Percentiles rank a stretch among this genome's conserved stretches.
Evolutionary conservation across 2,329 filamentous ascomycete genomes (phyloP).

Genomic region (Bipolaris bicolor): DNA sequence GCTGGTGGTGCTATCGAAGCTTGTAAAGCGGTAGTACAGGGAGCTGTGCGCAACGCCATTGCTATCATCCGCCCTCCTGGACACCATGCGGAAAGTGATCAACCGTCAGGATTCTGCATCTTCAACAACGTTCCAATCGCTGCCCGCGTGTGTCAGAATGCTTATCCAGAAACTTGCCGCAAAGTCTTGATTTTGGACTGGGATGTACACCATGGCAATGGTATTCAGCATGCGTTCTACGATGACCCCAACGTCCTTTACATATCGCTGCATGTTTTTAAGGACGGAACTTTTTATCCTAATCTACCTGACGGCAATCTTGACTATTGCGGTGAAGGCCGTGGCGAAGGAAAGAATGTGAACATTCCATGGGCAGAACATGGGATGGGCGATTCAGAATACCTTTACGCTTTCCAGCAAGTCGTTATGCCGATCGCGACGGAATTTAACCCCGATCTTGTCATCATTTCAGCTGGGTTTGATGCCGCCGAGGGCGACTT

Average conservation of each 20-base stretch:
- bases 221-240: slow-evolving; percentile 95
- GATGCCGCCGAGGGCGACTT: slow-evolving; percentile 94
- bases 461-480: slow-evolving; percentile 94
- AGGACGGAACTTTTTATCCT: slow-evolving; percentile 85
- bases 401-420: slow-evolving; percentile 93
- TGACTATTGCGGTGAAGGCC: slow-evolving; percentile 63
- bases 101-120: slow-evolving; percentile 92
- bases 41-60: slow-evolving; percentile 90
- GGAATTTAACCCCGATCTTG: slow-evolving; percentile 92
- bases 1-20: slow-evolving; percentile 95
- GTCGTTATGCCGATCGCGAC: slow-evolving; percentile 95
- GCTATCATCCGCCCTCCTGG: slow-evolving; percentile 94
- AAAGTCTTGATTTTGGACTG: slow-evolving; percentile 95
- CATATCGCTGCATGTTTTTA: slow-evolving; percentile 90
- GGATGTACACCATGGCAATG: slow-evolving; percentile 82
- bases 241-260: slow-evolving; percentile 93
- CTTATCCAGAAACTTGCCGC: slow-evolving; percentile 79
- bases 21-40: slow-evolving; percentile 84
- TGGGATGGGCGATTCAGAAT: slow-evolving; percentile 94
- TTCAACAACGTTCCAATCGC: slow-evolving; percentile 98
- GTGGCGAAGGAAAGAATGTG: slow-evolving; percentile 67
- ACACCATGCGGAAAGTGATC: slow-evolving; percentile 87
- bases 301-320: slow-evolving; percentile 64
- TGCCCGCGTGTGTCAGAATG: slow-evolving; percentile 81
- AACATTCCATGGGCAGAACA: slow-evolving; percentile 72